Evolutionary conservation across 2,329 filamentous ascomycete species (phyloP), one percentile per base, ranked within the genome.

Genomic region (Aureobasidium zeae): DNA sequence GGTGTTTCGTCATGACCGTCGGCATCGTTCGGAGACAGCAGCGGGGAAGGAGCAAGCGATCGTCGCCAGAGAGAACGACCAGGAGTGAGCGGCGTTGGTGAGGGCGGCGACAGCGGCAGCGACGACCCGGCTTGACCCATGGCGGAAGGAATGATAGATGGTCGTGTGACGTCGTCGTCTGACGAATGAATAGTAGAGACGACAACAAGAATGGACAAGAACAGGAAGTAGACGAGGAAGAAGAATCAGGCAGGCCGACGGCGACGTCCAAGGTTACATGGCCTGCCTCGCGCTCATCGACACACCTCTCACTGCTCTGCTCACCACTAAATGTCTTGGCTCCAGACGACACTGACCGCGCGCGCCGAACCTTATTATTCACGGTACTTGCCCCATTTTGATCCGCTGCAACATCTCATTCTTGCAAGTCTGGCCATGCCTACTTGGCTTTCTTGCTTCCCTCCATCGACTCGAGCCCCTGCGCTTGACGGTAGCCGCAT

Each of bases 61-160:
- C 46, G 38, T 13, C 48, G 37, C 48, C 48, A 50, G 22, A 45
- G 21, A 16, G 41, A 44, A 35, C 22, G 39, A 38, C 29, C 35
- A 38, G 37, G 19, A 20, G 21, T 20, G 16, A 12, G 16, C 26
- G 30, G 16, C 30, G 30, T n/a, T 15, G 16, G 13, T 11, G 45
- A 26, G 15, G 31, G 31, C 26, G 46, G 35, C 12, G 38, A 34
- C 26, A 32, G 25, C 20, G 48, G 31, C 29, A 21, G 39, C 25
- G 45, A 43, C 37, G 58, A 61, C 22, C 54, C 51, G 42, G 51
- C 48, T 46, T 61, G 57, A 30, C 58, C 58, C 58, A 61, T 61
- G 31, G 17, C 48, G 36, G 29, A 21, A 12, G 17, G 25, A 37
- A 30, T 19, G 28, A 32, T 32, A 19, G 20, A 41, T 29, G 30